These are phyloP conservation scores for Cladophialophora carrionii DNA, from an alignment of 2,329 filamentous ascomycete genomes.

Conservation along the genomic window DNA sequence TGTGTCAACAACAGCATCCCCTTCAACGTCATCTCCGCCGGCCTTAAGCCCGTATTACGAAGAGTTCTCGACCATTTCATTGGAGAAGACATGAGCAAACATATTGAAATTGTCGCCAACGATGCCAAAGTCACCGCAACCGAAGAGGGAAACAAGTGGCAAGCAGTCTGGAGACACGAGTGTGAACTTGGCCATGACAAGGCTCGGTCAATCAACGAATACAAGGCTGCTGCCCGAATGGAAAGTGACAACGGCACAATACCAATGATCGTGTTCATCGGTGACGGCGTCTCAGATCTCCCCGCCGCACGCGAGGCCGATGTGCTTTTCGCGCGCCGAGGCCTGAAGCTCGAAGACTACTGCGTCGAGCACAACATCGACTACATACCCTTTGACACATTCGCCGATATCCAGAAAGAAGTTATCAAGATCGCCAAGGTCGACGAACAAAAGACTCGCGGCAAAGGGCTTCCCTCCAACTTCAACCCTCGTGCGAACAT, in stretches of 20 bases:
- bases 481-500: slow-evolving; percentile 72
- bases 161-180: slow-evolving; percentile 69
- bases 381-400: slow-evolving; percentile 67
- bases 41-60: slow-evolving; percentile 66
- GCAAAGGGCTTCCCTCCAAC: slow-evolving; percentile 60
- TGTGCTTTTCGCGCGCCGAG: slow-evolving; percentile 68
- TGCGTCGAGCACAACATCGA: slow-evolving; percentile 64
- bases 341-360: slow-evolving; percentile 67
- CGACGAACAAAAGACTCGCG: slow-evolving; percentile 64
- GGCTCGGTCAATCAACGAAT: slow-evolving; percentile 65
- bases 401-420: slow-evolving; percentile 66
- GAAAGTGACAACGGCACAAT: slow-evolving; percentile 63
- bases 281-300: slow-evolving; percentile 69
- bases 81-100: slow-evolving; percentile 61
- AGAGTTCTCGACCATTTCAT: slow-evolving; percentile 67
- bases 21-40: slow-evolving; percentile 71
- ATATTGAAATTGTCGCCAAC: slow-evolving; percentile 70
- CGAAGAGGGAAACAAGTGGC: slow-evolving; percentile 62
- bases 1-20: slow-evolving; percentile 66
- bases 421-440: slow-evolving; percentile 61
- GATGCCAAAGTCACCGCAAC: slow-evolving; percentile 62
- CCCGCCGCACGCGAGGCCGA: slow-evolving; percentile 68
- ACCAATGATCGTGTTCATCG: slow-evolving; percentile 70
- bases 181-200: slow-evolving; percentile 69
- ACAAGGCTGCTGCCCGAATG: slow-evolving; percentile 58